Percentiles rank a stretch among this genome's conserved stretches.
These are phyloP conservation scores for Chrysanthemum seticuspe DNA, from an alignment of 129 eudicot genomes.

Conservation along the genomic window DNA sequence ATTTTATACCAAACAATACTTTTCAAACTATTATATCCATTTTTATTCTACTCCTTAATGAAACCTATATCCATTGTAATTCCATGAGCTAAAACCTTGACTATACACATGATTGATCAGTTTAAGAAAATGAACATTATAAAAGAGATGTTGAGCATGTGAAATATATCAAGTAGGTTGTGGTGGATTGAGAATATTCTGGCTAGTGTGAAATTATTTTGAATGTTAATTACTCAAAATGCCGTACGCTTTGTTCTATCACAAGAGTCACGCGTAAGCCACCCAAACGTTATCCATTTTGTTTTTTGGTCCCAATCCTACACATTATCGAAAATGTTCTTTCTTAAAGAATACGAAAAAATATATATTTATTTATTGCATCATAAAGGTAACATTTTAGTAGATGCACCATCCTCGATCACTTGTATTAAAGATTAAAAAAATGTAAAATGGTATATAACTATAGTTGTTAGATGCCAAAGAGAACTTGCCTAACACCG, in stretches of 20 bases:
- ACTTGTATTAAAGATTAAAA: not conserved
- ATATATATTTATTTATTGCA: too few relatives aligned
- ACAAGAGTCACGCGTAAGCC: conserved; percentile 3
- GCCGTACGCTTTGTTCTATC: conserved; percentile 25
- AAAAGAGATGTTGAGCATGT: not conserved
- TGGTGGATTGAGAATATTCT: conserved; percentile 14
- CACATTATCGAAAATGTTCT: not conserved
- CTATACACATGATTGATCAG: too few relatives aligned
- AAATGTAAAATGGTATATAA: not conserved
- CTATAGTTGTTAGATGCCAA: not conserved
- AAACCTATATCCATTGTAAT: too few relatives aligned
- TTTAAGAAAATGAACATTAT: too few relatives aligned
- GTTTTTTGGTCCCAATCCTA: conserved; percentile 18
- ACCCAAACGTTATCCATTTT: conserved; percentile 21
- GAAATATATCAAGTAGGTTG: conserved; percentile 19
- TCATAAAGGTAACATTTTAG: too few relatives aligned
- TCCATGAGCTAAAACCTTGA: too few relatives aligned
- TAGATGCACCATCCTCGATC: too few relatives aligned
- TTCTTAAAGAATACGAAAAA: not conserved
- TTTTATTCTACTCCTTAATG: too few relatives aligned
- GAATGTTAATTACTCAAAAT: not conserved
- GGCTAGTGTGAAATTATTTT: too few relatives aligned
- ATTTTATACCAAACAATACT: too few relatives aligned
- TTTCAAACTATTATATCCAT: too few relatives aligned
- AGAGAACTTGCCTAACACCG: conserved; percentile 18